Percentiles rank a stretch among this genome's conserved stretches.
phyloP scores from a whole-genome alignment of 2,329 filamentous ascomycete genomes.

The Neoscytalidium dimidiatum region DNA sequence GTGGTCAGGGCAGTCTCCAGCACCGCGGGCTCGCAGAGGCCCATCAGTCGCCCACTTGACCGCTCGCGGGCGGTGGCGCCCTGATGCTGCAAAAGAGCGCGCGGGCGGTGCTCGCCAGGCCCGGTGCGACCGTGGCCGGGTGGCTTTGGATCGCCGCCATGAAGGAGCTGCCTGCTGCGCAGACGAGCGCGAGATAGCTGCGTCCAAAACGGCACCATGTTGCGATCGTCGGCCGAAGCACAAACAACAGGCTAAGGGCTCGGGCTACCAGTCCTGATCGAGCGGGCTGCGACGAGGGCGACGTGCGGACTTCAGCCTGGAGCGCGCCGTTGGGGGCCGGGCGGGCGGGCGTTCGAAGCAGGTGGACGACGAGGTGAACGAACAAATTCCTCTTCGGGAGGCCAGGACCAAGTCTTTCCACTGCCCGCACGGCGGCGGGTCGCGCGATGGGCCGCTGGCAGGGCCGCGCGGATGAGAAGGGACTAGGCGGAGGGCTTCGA shows the following conservation, averaged over 20 bases:
- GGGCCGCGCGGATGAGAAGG: background rate
- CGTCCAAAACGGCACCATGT: conserved; percentile 19
- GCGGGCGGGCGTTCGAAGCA: background rate
- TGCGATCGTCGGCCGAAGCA: conserved; percentile 18
- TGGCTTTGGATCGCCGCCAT: conserved; percentile 1
- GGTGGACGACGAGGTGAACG: background rate
- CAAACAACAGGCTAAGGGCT: background rate
- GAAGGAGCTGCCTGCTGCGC: background rate
- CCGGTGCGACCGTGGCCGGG: background rate
- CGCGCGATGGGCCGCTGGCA: background rate
- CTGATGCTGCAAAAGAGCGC: background rate
- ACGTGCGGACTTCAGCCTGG: background rate
- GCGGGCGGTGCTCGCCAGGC: background rate
- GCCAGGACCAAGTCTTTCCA: background rate
- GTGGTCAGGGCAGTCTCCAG: conserved; percentile 12
- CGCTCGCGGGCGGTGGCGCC: conserved; percentile 7
- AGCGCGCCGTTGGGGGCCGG: conserved; percentile 3
- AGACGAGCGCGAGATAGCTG: background rate
- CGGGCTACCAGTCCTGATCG: conserved; percentile 3
- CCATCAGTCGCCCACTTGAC: background rate
- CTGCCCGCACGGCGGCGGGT: background rate
- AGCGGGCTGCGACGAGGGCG: background rate
- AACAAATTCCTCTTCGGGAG: conserved; percentile 5
- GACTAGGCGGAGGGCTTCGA: background rate
- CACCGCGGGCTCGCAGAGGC: background rate